A percentile compares a stretch with the other conserved stretches of the same genome.
Evolutionary conservation across 2,329 filamentous ascomycete species (phyloP).

Genomic region (Aureobasidium sp.): DNA sequence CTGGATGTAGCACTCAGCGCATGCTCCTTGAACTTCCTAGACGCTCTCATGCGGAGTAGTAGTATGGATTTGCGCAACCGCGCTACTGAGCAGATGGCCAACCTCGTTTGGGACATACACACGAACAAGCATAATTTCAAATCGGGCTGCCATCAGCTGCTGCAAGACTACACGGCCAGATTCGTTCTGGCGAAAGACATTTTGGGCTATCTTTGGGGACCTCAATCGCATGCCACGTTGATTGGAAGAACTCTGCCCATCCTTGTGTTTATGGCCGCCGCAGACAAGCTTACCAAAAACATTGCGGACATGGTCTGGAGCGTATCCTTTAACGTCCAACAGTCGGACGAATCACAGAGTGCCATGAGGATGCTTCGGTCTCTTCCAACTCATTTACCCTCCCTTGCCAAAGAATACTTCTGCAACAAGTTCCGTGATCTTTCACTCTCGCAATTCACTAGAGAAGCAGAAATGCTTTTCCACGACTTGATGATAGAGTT

Average conservation of each 20-base stretch:
- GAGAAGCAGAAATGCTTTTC: not conserved
- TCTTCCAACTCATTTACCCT: constrained; percentile 41
- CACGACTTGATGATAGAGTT: not conserved
- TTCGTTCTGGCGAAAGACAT: constrained; percentile 65
- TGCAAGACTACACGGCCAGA: constrained; percentile 57
- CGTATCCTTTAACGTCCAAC: constrained; percentile 71
- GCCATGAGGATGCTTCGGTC: constrained; percentile 59
- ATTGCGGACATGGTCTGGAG: constrained; percentile 82
- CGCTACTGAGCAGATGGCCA: constrained; percentile 68
- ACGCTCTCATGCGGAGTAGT: constrained; percentile 69
- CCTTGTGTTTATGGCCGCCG: constrained; percentile 78
- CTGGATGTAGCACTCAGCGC: constrained; percentile 35
- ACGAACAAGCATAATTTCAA: constrained; percentile 41
- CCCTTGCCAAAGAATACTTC: constrained; percentile 53
- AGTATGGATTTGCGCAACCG: constrained; percentile 86
- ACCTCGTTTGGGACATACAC: constrained; percentile 55
- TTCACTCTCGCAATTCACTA: not conserved
- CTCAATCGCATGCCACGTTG: constrained; percentile 87
- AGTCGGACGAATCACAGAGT: constrained; percentile 76
- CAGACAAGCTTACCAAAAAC: constrained; percentile 60
- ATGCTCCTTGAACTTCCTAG: constrained; percentile 64
- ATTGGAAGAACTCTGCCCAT: constrained; percentile 77
- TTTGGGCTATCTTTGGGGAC: constrained; percentile 79
- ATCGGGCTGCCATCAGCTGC: constrained; percentile 45
- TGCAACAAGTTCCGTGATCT: constrained; percentile 52